Evolutionary conservation across 257 asterid genomes (phyloP).

Genomic region (Primulina eburnea): DNA sequence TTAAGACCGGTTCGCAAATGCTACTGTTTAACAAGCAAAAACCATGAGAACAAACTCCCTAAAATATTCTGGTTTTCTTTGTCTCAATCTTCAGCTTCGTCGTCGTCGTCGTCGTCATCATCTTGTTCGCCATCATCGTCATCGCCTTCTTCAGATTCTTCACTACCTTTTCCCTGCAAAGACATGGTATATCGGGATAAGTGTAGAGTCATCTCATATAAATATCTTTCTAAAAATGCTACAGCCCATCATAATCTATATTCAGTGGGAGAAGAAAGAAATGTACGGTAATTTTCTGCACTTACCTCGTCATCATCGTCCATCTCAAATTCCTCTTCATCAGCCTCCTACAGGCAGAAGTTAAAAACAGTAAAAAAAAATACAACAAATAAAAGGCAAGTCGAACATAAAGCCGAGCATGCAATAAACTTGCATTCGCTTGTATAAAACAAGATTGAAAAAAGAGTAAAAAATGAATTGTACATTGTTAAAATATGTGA

Average conservation of each 20-base stretch:
- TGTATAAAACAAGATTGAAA: not conserved
- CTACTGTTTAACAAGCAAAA: not conserved
- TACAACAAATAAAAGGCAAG: not conserved
- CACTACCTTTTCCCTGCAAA: slow-evolving; percentile 59
- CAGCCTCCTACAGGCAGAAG: slow-evolving; percentile 41
- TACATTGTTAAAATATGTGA: slow-evolving; percentile 58
- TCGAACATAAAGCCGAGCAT: not conserved
- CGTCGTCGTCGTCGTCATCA: slow-evolving; percentile 41
- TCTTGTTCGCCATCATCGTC: slow-evolving; percentile 41
- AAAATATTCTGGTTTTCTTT: slow-evolving; percentile 1
- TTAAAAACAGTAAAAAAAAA: not conserved
- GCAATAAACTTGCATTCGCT: slow-evolving; percentile 8
- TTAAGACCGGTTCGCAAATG: slow-evolving; percentile 29
- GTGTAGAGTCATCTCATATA: not conserved
- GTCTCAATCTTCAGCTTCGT: slow-evolving; percentile 39
- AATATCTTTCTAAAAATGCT: not conserved
- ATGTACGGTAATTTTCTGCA: slow-evolving; percentile 2
- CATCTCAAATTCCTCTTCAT: slow-evolving; percentile 54
- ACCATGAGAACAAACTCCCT: slow-evolving; percentile 19
- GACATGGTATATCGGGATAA: slow-evolving; percentile 2
- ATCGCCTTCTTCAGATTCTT: slow-evolving; percentile 46
- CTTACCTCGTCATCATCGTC: slow-evolving; percentile 58
- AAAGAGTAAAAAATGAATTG: slow-evolving; percentile 17
- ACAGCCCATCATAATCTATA: not conserved
- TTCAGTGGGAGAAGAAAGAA: not conserved